Evolutionary conservation across 176 grass and related monocot species (phyloP), one percentile per base, ranked within the genome.

Genomic region (Cenchrus americanus): DNA sequence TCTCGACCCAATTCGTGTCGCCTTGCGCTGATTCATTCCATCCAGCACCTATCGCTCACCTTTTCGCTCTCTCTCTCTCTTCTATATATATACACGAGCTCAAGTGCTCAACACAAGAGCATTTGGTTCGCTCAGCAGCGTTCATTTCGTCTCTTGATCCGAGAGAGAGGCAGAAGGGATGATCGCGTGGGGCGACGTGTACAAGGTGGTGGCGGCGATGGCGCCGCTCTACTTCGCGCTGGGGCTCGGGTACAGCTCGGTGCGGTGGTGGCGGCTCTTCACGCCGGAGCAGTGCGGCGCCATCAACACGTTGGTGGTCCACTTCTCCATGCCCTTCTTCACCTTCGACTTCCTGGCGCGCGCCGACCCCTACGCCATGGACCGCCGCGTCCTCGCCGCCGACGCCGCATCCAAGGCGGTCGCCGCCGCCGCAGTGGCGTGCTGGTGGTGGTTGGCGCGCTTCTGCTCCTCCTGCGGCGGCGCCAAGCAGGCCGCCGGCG

Each of bases 321-420:
- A 82, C 83, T 90, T 95, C 83, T 76, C 88, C 50, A 47, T 95
- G 79, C 93, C 93, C 40, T 95, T 95, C 83, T 92, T 92, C 83
- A 74, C 80, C 48, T 92, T 95, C 76, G 83, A 86, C 44, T 95
- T 95, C 90, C 67, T 81, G 7, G 15, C 77, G 74, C 85, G 82
- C 83, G 66, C 86, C n/a, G 66, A 95, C 76, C 90, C 93, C 0
- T 88, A 82, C 79, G 8, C 76, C 65, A 83, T 37, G 34, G 34
- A 92, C 72, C 78, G 69, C 83, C 80, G 93, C 85, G 79, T 84
- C 52, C 58, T 95, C 9, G 80, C 80, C 12, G 85, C 86, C n/a
- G 93, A 95, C 50, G 90, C 84, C 46, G 23, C 90, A 11, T 71
- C 93, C 15, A 95, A 95, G 83, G 14, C 71, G 14, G 43, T 44